Evolutionary conservation across 768 basidiomycete species (phyloP).

Genomic region (Coprinellus aureogranulatus): DNA sequence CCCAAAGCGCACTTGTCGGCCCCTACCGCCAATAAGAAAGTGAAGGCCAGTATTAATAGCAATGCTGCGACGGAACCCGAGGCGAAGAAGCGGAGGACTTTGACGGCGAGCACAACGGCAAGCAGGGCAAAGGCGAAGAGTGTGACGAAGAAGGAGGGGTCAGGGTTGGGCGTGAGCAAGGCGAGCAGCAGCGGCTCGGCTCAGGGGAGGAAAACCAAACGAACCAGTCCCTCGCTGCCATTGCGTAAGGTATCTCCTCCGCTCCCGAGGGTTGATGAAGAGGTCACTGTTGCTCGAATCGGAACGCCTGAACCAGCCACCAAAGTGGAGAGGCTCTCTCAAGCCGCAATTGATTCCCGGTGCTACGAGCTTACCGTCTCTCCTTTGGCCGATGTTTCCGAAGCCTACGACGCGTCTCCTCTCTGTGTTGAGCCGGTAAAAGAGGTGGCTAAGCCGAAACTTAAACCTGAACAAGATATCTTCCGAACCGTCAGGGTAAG

Average conservation of each 20-base stretch:
- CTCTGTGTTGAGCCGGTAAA: constrained; percentile 19
- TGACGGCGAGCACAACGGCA: constrained; percentile 20
- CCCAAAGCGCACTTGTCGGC: constrained; percentile 46
- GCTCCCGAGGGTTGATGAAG: constrained; percentile 55
- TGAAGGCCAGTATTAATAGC: constrained; percentile 36
- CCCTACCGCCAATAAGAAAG: constrained; percentile 43
- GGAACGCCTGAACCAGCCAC: constrained; percentile 18
- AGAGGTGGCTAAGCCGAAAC: no score
- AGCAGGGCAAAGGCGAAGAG: constrained; percentile 24
- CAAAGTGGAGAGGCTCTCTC: constrained; percentile 28
- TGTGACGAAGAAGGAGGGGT: constrained; percentile 33
- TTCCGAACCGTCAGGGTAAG: constrained; percentile 42
- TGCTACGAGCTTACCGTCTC: constrained; percentile 79
- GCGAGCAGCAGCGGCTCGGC: constrained; percentile 20
- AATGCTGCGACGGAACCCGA: constrained; percentile 37
- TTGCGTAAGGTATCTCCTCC: constrained; percentile 52
- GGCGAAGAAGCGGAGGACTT: constrained; percentile 62
- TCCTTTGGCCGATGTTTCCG: constrained; percentile 73
- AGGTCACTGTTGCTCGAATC: constrained; percentile 33
- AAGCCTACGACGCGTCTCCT: constrained; percentile 54
- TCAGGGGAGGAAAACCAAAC: constrained; percentile 19
- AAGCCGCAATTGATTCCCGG: constrained; percentile 63
- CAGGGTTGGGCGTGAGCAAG: constrained; percentile 16
- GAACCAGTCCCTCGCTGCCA: constrained; percentile 19
- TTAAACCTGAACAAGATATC: constrained; percentile 31